phyloP scores from a whole-genome alignment of 2,329 filamentous ascomycete genomes.

The Rutstroemia sp. region DNA sequence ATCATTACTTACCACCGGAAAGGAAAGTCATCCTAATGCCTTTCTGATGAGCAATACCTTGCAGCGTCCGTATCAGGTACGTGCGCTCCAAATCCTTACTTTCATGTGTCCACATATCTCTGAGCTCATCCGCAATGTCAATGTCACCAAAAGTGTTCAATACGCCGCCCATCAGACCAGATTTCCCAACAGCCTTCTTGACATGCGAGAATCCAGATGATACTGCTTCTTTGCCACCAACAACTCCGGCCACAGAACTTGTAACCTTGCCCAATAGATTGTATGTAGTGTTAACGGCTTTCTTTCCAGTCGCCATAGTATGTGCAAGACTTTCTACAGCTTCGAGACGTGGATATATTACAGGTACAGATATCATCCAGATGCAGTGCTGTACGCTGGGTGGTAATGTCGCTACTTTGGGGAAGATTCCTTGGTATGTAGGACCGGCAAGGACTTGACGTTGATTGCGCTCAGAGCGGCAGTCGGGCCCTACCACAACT shows the following conservation, averaged over 20 bases:
- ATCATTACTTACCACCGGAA: conserved; percentile 59
- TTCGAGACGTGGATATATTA: conserved; percentile 87
- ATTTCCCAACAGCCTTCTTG: conserved; percentile 94
- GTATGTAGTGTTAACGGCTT: conserved; percentile 92
- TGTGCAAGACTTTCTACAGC: conserved; percentile 86
- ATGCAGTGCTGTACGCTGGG: conserved; percentile 94
- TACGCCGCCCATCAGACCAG: conserved; percentile 89
- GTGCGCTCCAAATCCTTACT: conserved; percentile 96
- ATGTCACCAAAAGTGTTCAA: conserved; percentile 95
- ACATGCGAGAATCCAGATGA: conserved; percentile 88
- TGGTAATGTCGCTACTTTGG: conserved; percentile 84
- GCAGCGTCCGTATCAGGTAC: conserved; percentile 90
- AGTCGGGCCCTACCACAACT: conserved; percentile 83
- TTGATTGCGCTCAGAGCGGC: conserved; percentile 83
- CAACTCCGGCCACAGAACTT: conserved; percentile 88
- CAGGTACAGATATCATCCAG: conserved; percentile 87
- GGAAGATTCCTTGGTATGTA: conserved; percentile 95
- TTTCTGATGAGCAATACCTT: conserved; percentile 92
- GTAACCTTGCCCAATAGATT: conserved; percentile 94
- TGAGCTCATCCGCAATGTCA: conserved; percentile 86
- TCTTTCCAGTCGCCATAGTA: conserved; percentile 90
- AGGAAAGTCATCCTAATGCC: conserved; percentile 95
- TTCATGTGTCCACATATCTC: conserved; percentile 97
- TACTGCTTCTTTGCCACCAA: conserved; percentile 89
- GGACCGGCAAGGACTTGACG: conserved; percentile 90